Evolutionary conservation across 2,329 filamentous ascomycete genomes (phyloP).

Genomic region (Pseudocercospora vitis): DNA sequence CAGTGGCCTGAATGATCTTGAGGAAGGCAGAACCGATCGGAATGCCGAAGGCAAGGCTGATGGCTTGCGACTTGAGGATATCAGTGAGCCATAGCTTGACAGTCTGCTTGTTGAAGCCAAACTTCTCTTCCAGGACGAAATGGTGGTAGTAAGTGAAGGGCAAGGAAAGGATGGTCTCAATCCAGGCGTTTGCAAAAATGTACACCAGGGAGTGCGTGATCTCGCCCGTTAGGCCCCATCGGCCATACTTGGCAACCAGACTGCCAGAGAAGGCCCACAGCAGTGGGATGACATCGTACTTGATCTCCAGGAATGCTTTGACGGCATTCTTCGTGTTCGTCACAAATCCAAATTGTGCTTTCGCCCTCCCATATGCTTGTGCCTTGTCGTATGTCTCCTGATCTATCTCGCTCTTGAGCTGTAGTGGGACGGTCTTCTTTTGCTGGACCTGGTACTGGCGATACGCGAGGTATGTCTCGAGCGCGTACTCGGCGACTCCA

Average conservation of each 20-base stretch:
- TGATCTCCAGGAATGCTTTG: conserved; percentile 85
- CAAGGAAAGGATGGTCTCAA: conserved; percentile 75
- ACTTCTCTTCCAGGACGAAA: conserved; percentile 94
- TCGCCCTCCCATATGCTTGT: conserved; percentile 87
- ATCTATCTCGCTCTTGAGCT: conserved; percentile 83
- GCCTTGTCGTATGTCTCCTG: conserved; percentile 85
- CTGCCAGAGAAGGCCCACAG: conserved; percentile 81
- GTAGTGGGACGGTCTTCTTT: conserved; percentile 76
- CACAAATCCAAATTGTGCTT: conserved; percentile 84
- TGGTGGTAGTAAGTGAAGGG: conserved; percentile 88
- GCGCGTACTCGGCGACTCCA: conserved; percentile 83
- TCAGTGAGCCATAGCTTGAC: conserved; percentile 66
- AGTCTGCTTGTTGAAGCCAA: conserved; percentile 99
- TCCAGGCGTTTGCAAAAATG: conserved; percentile 79
- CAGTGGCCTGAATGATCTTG: conserved; percentile 90
- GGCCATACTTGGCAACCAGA: conserved; percentile 71
- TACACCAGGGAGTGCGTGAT: conserved; percentile 93
- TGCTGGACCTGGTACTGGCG: conserved; percentile 88
- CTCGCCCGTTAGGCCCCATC: conserved; percentile 73
- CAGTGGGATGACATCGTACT: conserved; percentile 86
- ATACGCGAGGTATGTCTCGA: conserved; percentile 85
- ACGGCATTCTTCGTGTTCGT: conserved; percentile 80
- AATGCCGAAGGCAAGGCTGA: conserved; percentile 66
- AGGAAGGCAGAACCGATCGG: conserved; percentile 91
- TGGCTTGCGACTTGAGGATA: background rate